Evolutionary conservation across 2,329 filamentous ascomycete genomes (phyloP).

Genomic region (Colletotrichum nymphaeae): DNA sequence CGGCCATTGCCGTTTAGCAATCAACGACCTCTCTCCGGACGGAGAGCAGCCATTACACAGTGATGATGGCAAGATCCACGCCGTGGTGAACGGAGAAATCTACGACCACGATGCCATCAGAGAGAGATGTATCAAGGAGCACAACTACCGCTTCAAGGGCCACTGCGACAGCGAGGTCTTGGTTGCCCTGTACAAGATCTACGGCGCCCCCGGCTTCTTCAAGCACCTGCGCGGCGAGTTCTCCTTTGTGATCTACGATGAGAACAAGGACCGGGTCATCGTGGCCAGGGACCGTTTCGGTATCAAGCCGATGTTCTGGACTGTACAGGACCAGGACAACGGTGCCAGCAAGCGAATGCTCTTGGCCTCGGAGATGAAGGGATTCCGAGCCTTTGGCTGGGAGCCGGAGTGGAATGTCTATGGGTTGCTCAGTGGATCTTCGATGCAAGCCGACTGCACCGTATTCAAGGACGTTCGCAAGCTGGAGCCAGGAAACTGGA

Average conservation of each 20-base stretch:
- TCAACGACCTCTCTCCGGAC: conserved; percentile 61
- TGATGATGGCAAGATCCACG: conserved; percentile 53
- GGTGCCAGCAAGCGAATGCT: conserved; percentile 51
- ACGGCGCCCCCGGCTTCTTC: conserved; percentile 52
- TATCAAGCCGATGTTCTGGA: conserved; percentile 68
- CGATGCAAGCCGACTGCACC: conserved; percentile 57
- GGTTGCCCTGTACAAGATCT: conserved; percentile 61
- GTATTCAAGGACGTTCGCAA: conserved; percentile 61
- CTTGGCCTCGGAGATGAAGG: conserved; percentile 65
- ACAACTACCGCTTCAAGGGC: conserved; percentile 56
- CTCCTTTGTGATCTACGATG: conserved; percentile 62
- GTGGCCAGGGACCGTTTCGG: conserved; percentile 66
- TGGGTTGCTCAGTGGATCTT: conserved; percentile 54
- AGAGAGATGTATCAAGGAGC: conserved; percentile 44
- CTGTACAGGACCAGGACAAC: conserved; percentile 40
- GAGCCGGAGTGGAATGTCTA: conserved; percentile 63
- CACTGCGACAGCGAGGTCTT: conserved; percentile 63
- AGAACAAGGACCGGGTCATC: conserved; percentile 52
- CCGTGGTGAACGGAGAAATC: conserved; percentile 70
- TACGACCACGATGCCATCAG: conserved; percentile 63
- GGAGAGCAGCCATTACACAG: conserved; percentile 60
- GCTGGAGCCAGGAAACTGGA: conserved; percentile 57
- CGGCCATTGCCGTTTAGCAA: conserved; percentile 62
- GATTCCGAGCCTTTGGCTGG: conserved; percentile 62
- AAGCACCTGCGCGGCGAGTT: conserved; percentile 65